Percentiles rank a stretch among this genome's conserved stretches.
Evolutionary conservation across 2,329 filamentous ascomycete genomes (phyloP).

Genomic region (Intubia oerlemansii): DNA sequence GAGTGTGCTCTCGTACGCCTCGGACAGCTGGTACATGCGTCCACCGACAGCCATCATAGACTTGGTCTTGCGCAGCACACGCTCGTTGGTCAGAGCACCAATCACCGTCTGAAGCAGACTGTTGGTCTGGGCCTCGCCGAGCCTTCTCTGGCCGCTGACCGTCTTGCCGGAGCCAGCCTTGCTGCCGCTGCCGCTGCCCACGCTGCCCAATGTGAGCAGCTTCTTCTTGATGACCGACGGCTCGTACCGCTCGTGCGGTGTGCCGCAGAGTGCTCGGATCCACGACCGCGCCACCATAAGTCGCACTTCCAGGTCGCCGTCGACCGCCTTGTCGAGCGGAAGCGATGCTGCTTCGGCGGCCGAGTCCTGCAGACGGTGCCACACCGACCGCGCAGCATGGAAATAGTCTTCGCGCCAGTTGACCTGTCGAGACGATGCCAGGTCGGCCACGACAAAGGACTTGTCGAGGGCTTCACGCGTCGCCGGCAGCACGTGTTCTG

Average conservation of each 20-base stretch:
- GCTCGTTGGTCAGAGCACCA: constrained; percentile 23
- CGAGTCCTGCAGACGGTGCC: constrained; percentile 32
- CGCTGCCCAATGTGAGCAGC: constrained; percentile 22
- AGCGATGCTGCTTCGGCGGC: constrained; percentile 24
- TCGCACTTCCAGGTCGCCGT: constrained; percentile 1
- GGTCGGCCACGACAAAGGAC: constrained; percentile 16
- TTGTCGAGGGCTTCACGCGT: constrained; percentile 22
- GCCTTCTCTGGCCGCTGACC: too few species aligned
- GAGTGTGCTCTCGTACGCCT: constrained; percentile 33
- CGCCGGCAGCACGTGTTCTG: constrained; percentile 25
- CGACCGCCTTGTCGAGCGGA: constrained; percentile 9
- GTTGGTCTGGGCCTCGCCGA: constrained; percentile 18
- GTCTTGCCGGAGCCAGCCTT: too few species aligned
- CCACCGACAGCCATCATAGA: constrained; percentile 33
- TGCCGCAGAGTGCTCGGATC: constrained; percentile 36
- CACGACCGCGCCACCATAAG: constrained; percentile 15
- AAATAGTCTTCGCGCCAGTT: constrained; percentile 38
- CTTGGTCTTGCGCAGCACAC: constrained; percentile 38
- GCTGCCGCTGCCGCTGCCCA: constrained; percentile 11
- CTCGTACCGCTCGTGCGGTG: constrained; percentile 25
- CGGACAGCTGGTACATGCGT: constrained; percentile 40
- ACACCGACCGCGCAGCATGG: constrained; percentile 28
- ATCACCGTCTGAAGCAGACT: constrained; percentile 25
- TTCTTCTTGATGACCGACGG: constrained; percentile 25
- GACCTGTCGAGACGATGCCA: constrained; percentile 9